Evolutionary conservation across 2,329 filamentous ascomycete species (phyloP), one percentile per base, ranked within the genome.

Genomic region (Grosmannia serpens): DNA sequence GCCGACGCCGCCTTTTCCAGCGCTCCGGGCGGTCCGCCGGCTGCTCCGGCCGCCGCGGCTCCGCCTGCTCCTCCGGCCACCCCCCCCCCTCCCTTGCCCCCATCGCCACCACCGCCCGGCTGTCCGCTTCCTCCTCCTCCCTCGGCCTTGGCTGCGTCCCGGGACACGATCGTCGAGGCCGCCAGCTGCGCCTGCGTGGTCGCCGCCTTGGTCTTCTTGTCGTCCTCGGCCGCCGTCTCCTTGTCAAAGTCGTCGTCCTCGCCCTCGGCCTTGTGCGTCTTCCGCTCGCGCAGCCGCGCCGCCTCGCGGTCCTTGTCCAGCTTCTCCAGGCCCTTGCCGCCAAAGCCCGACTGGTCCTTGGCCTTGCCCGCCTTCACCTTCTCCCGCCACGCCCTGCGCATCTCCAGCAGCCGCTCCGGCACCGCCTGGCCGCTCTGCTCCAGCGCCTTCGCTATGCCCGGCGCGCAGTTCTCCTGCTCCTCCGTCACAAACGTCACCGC

Each of bases 291-390:
- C 66, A 88, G 83, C 64, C 91, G 88, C 50, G 91, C 88, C 8
- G 89, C 86, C 69, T 96, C 91, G 68, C 92, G 88, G 66, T 95
- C 89, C 67, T 91, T 87, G 71, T 97, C 92, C 49, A 97, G 84
- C 53, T 86, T 85, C 69, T 97, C 94, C 38, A 99, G 79, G 60
- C 94, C 94, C 69, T 96, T 96, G 58, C 94, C 94, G 66, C 92
- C 92, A 66, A 99, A 99, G 2, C 94, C 94, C 59, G 87, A 89
- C 26, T 84, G 86, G 62, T 90, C 87, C 72, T 95, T 96, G 65
- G 90, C 91, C 69, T 95, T 94, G 54, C 92, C 94, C 9, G 86
- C 81, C 73, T 95, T 95, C 67, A 96, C 89, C 73, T 96, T 96
- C 65, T 95, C 88, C 59, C 86, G 81, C 73, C 95, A 95, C 1